A percentile compares a stretch with the other conserved stretches of the same genome.
Conservation (phyloP, 805 yeast species). For the Metschnikowia chrysomelidarum region DNA sequence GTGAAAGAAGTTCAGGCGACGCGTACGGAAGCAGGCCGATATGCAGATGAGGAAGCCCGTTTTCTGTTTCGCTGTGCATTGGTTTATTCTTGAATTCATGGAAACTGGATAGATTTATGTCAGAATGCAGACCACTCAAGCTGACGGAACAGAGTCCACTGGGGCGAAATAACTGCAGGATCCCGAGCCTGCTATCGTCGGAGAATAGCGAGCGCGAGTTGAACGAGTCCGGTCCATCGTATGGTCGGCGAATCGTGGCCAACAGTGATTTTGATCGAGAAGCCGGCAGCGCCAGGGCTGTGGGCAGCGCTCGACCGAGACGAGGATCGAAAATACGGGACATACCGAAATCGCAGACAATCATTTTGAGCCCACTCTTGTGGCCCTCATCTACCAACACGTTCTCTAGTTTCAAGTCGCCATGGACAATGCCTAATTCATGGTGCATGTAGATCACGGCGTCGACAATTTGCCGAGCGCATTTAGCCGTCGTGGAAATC, state of each 20-base stretch:
- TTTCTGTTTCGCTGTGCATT: constrained; percentile 25
- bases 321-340: constrained; percentile 35
- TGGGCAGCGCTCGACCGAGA: constrained; percentile 24
- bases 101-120: constrained; percentile 11
- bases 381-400: constrained; percentile 53
- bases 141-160: constrained; percentile 31
- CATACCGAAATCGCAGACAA: constrained; percentile 93
- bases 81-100: constrained; percentile 17
- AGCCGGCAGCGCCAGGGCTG: constrained; percentile 18
- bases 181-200: constrained; percentile 35
- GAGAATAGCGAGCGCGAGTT: constrained; percentile 22
- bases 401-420: constrained; percentile 81
- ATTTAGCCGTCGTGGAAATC: constrained; percentile 30
- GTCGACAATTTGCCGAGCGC: constrained; percentile 51
- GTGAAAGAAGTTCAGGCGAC: constrained; percentile 76
- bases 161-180: constrained; percentile 23
- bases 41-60: constrained; percentile 57
- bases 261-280: constrained; percentile 35
- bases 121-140: constrained; percentile 11
- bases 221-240: constrained; percentile 30
- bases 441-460: constrained; percentile 62
- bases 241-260: constrained; percentile 35
- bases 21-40: constrained; percentile 94
- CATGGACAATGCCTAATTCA: constrained; percentile 63
- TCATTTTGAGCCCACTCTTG: constrained; percentile 46